Base-by-base conservation (phyloP, 176 grass and related monocot species). In the Poa pratensis region DNA sequence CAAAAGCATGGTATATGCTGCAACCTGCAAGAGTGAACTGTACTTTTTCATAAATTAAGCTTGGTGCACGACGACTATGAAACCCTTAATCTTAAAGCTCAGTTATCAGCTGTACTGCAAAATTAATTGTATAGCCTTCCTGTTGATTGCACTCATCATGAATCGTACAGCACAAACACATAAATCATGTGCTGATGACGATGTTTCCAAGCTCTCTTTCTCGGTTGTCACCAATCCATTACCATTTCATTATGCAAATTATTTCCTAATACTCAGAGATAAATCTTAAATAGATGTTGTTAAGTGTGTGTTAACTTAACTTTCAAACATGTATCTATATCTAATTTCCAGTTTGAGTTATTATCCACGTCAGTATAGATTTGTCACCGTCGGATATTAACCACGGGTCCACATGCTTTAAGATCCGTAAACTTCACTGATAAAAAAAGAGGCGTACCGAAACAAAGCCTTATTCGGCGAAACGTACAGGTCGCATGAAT, bases 1-100 rank as follows among this genome's bases (percentile, higher is more conserved):
- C 52, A 82, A 54, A 46, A 72, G 64, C 13, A 64, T 82, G 48
- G 84, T 9, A 86, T 90, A 86, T 90, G 35, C 74, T n/a, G 65
- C 24, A 64, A 39, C 23, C 73, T 26, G 63, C 18, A 77, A 46
- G 40, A 55, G 48, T 60, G 20, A 61, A 42, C 51, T 75, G 32
- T 61, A 76, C 37, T 69, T 76, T 76, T 11, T 13, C 58, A 39
- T 42, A 70, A 28, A 82, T 24, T 24, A 51, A 51, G 61, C 11
- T 82, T 82, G 32, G 51, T 27, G 45, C 65, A 83, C 9, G 24
- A 86, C 82, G 45, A 78, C 42, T 28, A 48, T 78, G 61, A 19
- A 45, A 12, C 3, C 22, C 62, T n/a, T 51, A 40, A 27, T 88
- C 43, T 60, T 83, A 53, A 73, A 66, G 57, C 49, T 75, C 32